phyloP scores from a whole-genome alignment of 805 yeast species.

The Hanseniaspora singularis region DNA sequence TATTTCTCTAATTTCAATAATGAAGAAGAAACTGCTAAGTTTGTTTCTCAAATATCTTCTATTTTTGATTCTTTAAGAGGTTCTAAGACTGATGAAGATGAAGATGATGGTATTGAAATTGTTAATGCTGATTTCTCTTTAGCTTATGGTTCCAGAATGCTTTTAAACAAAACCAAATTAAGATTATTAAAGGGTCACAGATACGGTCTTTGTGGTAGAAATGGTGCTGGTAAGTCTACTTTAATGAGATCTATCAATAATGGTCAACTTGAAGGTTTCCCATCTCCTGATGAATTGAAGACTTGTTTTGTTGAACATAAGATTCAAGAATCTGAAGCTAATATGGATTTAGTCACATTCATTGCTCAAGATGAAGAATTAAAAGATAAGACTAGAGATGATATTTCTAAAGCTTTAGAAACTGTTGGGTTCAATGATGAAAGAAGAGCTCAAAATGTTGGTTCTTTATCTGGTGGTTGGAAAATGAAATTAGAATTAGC shows the following conservation, averaged over 20 bases:
- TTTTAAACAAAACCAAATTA: slow-evolving; percentile 80
- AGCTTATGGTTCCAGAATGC: slow-evolving; percentile 96
- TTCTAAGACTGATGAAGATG: slow-evolving; percentile 43
- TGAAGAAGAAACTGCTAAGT: slow-evolving; percentile 30
- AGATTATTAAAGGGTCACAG: slow-evolving; percentile 88
- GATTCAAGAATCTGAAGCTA: slow-evolving; percentile 88
- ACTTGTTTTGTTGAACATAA: slow-evolving; percentile 97
- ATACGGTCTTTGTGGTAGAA: slow-evolving; percentile 95
- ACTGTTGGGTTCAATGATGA: slow-evolving; percentile 87
- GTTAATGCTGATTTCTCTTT: slow-evolving; percentile 90
- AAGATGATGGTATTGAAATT: slow-evolving; percentile 74
- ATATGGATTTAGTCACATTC: slow-evolving; percentile 74
- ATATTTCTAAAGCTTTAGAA: slow-evolving; percentile 61
- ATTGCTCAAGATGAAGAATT: slow-evolving; percentile 84
- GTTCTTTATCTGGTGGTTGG: slow-evolving; percentile 97
- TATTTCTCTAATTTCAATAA: slow-evolving; percentile 38
- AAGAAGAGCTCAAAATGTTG: slow-evolving; percentile 81
- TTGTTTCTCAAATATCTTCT: slow-evolving; percentile 41
- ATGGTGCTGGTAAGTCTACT: slow-evolving; percentile 98
- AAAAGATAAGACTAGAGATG: slow-evolving; percentile 47
- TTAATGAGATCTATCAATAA: slow-evolving; percentile 92
- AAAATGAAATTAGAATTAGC: slow-evolving; percentile 97
- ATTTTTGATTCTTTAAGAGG: slow-evolving; percentile 37
- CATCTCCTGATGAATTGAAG: slow-evolving; percentile 69
- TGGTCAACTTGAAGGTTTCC: slow-evolving; percentile 96